Percentiles rank a stretch among this genome's conserved stretches.
Evolutionary conservation across 352 stramenopile genomes (phyloP).

Genomic region (Globisporangium viniferum): DNA sequence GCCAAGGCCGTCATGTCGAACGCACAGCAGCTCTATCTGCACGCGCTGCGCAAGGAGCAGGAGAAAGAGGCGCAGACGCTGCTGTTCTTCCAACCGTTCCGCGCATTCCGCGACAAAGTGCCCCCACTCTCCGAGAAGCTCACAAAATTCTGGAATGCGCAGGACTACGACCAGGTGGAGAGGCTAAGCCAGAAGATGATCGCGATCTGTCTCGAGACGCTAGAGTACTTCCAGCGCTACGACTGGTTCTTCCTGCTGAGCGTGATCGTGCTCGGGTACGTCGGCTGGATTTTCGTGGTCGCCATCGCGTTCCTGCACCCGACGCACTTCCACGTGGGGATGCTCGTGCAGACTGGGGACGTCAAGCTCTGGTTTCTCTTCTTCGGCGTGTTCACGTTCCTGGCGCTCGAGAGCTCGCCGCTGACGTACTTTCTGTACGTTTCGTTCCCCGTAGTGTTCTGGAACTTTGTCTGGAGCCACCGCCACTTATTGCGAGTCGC

Average conservation of each 20-base stretch:
- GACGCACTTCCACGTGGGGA: slow-evolving; percentile 24
- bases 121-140: slow-evolving; percentile 30
- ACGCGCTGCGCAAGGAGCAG: slow-evolving; percentile 63
- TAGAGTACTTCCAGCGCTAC: slow-evolving; percentile 82
- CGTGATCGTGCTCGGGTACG: slow-evolving; percentile 72
- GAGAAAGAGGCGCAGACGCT: slow-evolving; percentile 61
- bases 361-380: slow-evolving; percentile 25
- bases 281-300: slow-evolving; percentile 73
- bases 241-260: slow-evolving; percentile 81
- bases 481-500: slow-evolving; percentile 21
- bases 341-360: slow-evolving; percentile 16
- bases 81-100: slow-evolving; percentile 56
- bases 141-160: slow-evolving; percentile 12
- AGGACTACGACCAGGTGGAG: slow-evolving; percentile 37
- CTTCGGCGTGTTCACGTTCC: slow-evolving; percentile 31
- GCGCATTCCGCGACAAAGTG: slow-evolving; percentile 40
- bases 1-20: slow-evolving; percentile 70
- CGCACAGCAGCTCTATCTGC: slow-evolving; percentile 61
- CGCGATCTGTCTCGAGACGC: slow-evolving; percentile 63
- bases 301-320: slow-evolving; percentile 56
- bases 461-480: slow-evolving; percentile 53
- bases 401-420: slow-evolving; percentile 64
- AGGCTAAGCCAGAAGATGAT: slow-evolving; percentile 61
- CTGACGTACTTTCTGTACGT: slow-evolving; percentile 78
- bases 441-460: slow-evolving; percentile 64